Evolutionary conservation across 2,329 filamentous ascomycete species (phyloP).

Genomic region (Fusarium beomiforme): DNA sequence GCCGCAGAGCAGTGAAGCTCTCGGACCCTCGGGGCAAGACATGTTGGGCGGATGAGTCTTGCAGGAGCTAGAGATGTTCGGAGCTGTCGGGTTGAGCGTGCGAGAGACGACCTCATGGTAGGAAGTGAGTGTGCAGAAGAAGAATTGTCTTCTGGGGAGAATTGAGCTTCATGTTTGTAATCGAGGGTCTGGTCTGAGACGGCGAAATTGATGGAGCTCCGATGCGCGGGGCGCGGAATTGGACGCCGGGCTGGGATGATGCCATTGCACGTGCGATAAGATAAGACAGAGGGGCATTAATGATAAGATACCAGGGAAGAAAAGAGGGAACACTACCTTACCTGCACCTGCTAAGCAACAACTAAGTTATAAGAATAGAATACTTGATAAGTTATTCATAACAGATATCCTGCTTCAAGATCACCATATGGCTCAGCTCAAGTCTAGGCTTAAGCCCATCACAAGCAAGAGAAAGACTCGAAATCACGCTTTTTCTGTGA

Average conservation of each 20-base stretch:
- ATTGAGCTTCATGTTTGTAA: slow-evolving; percentile 41
- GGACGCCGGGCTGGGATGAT: slow-evolving; percentile 32
- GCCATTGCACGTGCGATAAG: slow-evolving; percentile 44
- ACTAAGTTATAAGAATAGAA: neutral
- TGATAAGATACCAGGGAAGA: slow-evolving; percentile 35
- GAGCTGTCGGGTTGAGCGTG: slow-evolving; percentile 32
- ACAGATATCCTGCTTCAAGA: neutral
- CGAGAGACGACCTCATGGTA: slow-evolving; percentile 38
- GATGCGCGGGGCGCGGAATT: slow-evolving; percentile 33
- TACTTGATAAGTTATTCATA: neutral
- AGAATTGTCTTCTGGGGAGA: neutral
- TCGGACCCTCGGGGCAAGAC: slow-evolving; percentile 18
- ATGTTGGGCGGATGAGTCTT: slow-evolving; percentile 1
- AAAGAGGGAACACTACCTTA: neutral
- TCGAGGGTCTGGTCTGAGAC: slow-evolving; percentile 13
- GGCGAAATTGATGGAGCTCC: slow-evolving; percentile 24
- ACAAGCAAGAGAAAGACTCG: neutral
- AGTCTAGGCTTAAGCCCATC: neutral
- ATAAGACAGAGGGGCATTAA: neutral
- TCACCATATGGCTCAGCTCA: neutral
- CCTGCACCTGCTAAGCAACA: neutral
- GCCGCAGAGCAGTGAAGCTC: slow-evolving; percentile 35
- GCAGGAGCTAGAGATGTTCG: slow-evolving; percentile 3
- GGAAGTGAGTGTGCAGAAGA: neutral
- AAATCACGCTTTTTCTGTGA: neutral